Percentiles rank a stretch among this genome's conserved stretches.
These are phyloP conservation scores for Yamadazyma atlantica DNA, from an alignment of 1,139 yeast genomes.

Conservation along the genomic window DNA sequence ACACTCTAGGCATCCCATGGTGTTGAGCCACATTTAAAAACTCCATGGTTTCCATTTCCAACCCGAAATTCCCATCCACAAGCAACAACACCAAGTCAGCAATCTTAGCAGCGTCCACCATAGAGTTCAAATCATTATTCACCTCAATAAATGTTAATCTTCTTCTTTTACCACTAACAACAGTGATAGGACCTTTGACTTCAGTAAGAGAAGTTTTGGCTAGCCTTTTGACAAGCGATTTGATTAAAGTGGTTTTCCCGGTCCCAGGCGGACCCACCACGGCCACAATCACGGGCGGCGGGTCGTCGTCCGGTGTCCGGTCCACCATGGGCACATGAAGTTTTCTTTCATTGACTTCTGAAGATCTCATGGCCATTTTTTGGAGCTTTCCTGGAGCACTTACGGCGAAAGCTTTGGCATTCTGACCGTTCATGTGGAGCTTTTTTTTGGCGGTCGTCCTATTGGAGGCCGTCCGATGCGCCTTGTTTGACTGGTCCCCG, in stretches of 20 bases:
- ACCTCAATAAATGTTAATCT: conserved; percentile 93
- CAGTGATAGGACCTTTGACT: conserved; percentile 94
- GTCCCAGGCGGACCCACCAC: conserved; percentile 99
- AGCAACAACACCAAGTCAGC: conserved; percentile 88
- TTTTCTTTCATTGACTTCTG: conserved; percentile 82
- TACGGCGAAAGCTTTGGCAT: conserved; percentile 94
- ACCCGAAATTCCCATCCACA: conserved; percentile 96
- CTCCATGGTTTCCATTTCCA: conserved; percentile 99
- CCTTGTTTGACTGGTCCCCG: conserved; percentile 47
- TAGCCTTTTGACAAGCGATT: conserved; percentile 82
- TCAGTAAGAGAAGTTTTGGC: conserved; percentile 87
- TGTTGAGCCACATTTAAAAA: conserved; percentile 93
- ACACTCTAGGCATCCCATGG: conserved; percentile 97
- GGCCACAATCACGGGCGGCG: conserved; percentile 95
- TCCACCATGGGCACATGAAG: conserved; percentile 98
- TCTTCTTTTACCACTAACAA: conserved; percentile 94
- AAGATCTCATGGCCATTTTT: conserved; percentile 78
- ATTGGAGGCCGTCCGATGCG: conserved; percentile 55
- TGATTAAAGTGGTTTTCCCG: conserved; percentile 91
- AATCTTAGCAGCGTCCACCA: conserved; percentile 94
- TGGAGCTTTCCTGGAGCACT: conserved; percentile 88
- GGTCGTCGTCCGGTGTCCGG: conserved; percentile 95
- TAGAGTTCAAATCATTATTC: conserved; percentile 86
- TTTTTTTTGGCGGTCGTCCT: conserved; percentile 77
- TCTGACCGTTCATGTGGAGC: conserved; percentile 86